Conservation (phyloP, 208 protist species). For the Trypanosoma mega region DNA sequence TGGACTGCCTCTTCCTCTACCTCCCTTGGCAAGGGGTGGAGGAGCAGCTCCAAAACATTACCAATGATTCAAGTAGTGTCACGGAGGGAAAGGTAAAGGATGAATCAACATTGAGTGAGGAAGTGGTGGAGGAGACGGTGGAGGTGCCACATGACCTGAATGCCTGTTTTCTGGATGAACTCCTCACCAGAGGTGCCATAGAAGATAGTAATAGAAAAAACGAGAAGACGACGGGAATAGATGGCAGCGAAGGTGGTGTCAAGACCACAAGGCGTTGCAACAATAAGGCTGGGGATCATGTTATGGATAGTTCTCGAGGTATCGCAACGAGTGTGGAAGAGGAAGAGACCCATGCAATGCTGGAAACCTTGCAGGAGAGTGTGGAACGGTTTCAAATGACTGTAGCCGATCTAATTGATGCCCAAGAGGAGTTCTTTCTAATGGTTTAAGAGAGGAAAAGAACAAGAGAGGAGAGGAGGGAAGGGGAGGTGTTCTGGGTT, state of each 20-base stretch:
- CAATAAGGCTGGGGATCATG: too few relatives aligned
- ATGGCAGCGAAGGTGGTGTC: neutral
- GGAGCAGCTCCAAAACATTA: slow-evolving; percentile 39
- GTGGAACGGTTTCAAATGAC: slow-evolving; percentile 74
- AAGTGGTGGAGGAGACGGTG: slow-evolving; percentile 1
- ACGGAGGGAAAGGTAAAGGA: slow-evolving; percentile 5
- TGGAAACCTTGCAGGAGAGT: slow-evolving; percentile 49
- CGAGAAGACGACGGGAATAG: too few relatives aligned
- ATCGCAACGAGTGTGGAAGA: slow-evolving; percentile 28
- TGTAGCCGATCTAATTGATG: slow-evolving; percentile 76
- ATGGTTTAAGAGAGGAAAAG: slow-evolving; percentile 15
- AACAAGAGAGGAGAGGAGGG: neutral
- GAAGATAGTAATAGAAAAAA: neutral
- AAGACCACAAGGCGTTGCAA: too few relatives aligned
- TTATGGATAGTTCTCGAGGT: too few relatives aligned
- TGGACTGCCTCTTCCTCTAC: slow-evolving; percentile 69
- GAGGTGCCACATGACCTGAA: slow-evolving; percentile 8
- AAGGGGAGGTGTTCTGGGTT: too few relatives aligned
- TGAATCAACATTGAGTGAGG: neutral
- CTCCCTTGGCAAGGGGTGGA: slow-evolving; percentile 73
- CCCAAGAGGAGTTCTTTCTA: slow-evolving; percentile 73
- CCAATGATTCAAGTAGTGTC: neutral
- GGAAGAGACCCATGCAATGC: slow-evolving; percentile 32
- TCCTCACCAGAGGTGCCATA: slow-evolving; percentile 2
- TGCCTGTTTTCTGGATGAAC: slow-evolving; percentile 33